phyloP scores from a whole-genome alignment of 2,329 filamentous ascomycete species.

The Penicillium occitanis region DNA sequence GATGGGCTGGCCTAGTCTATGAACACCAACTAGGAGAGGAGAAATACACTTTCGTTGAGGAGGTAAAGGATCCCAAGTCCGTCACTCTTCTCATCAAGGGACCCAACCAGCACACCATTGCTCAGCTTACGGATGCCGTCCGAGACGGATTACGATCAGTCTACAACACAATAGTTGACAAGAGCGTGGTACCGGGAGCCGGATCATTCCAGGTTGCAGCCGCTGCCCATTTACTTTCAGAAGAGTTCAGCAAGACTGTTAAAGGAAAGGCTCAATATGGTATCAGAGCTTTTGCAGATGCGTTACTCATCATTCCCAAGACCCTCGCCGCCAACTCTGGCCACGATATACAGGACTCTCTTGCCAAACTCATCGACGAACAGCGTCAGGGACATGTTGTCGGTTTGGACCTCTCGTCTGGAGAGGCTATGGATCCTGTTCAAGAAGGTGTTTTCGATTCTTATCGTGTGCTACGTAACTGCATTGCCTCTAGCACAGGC shows the following conservation, averaged over 20 bases:
- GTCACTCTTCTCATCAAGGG: conserved; percentile 98
- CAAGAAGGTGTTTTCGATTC: conserved; percentile 93
- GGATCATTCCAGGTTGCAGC: conserved; percentile 96
- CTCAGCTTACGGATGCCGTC: conserved; percentile 94
- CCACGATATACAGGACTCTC: conserved; percentile 92
- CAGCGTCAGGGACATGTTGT: conserved; percentile 78
- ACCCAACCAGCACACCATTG: conserved; percentile 93
- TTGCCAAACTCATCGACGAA: conserved; percentile 85
- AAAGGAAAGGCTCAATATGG: conserved; percentile 99
- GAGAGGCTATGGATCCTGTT: conserved; percentile 91
- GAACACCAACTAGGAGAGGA: conserved; percentile 97
- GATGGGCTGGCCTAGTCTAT: conserved; percentile 95
- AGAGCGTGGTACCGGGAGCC: conserved; percentile 88
- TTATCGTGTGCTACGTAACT: conserved; percentile 91
- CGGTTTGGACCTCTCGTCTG: conserved; percentile 81
- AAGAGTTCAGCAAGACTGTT: conserved; percentile 81
- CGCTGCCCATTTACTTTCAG: conserved; percentile 80
- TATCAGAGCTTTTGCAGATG: conserved; percentile 91
- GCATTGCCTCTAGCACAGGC: conserved; percentile 86
- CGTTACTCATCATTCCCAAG: conserved; percentile 93
- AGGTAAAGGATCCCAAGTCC: conserved; percentile 97
- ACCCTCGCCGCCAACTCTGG: conserved; percentile 94
- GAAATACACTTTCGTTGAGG: conserved; percentile 98
- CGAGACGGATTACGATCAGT: conserved; percentile 92
- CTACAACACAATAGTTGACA: conserved; percentile 99